Conservation (phyloP, 148 eudicot species). For the Polygonum aviculare region DNA sequence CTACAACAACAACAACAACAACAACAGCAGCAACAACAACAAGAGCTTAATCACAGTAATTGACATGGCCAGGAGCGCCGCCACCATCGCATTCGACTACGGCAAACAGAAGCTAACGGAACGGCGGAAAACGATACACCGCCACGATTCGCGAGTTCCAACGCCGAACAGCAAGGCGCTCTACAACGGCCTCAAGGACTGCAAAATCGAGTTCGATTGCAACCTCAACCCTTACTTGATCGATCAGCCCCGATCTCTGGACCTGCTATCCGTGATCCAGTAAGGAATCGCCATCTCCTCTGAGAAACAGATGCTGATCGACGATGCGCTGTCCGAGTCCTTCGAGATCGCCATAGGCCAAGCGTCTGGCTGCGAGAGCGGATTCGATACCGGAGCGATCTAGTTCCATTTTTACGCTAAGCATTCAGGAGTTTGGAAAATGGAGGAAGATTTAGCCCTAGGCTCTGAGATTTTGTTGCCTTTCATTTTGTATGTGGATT, state of each 20-base stretch:
- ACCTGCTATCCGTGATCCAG: constrained; percentile 45
- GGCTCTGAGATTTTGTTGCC: not conserved
- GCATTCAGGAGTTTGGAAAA: constrained; percentile 32
- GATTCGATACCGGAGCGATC: constrained; percentile 53
- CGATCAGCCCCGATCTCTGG: constrained; percentile 52
- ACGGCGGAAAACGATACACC: not conserved
- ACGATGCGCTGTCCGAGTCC: constrained; percentile 50
- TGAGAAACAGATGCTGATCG: constrained; percentile 47
- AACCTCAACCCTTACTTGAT: constrained; percentile 45
- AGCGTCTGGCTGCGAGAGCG: constrained; percentile 60
- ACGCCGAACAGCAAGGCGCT: constrained; percentile 61
- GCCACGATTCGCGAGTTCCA: constrained; percentile 29
- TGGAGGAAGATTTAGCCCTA: constrained; percentile 34
- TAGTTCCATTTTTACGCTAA: constrained; percentile 68
- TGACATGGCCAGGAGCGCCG: constrained; percentile 84
- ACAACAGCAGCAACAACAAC: not conserved
- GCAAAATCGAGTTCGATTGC: constrained; percentile 42
- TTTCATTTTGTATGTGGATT: too few relatives aligned
- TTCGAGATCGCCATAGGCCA: constrained; percentile 52
- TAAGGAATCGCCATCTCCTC: constrained; percentile 47
- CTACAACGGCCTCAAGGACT: constrained; percentile 65
- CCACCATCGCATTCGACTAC: constrained; percentile 76
- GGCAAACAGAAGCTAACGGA: constrained; percentile 54
- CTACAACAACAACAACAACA: too few relatives aligned
- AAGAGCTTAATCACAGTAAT: constrained; percentile 23